Percentiles rank a stretch among this genome's conserved stretches.
Conservation (phyloP, 164 flowering plant genomes). For the Magnolia kwangsiensis region DNA sequence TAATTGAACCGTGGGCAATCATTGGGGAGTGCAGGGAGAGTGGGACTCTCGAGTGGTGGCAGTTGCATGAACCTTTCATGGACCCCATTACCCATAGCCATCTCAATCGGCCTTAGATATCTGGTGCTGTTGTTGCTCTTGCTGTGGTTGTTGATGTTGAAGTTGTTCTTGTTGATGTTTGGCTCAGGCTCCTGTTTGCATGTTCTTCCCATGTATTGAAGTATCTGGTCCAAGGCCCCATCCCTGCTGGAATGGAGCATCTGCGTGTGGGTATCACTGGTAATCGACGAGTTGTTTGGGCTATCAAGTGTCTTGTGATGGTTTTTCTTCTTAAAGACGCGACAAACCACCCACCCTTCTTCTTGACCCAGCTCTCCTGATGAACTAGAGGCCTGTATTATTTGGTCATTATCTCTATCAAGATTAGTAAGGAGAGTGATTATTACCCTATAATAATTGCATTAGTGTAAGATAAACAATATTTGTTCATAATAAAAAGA, state of each 20-base stretch:
- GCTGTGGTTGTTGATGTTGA: constrained; percentile 21
- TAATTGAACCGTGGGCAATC: neutral
- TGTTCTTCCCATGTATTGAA: constrained; percentile 33
- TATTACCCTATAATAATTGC: constrained; percentile 8
- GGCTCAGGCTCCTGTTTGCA: constrained; percentile 42
- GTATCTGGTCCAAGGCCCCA: constrained; percentile 66
- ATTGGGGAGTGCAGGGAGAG: constrained; percentile 13
- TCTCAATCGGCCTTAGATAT: constrained; percentile 5
- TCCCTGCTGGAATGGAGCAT: constrained; percentile 32
- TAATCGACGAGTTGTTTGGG: constrained; percentile 30
- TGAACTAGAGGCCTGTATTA: constrained; percentile 12
- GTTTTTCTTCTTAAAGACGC: constrained; percentile 78
- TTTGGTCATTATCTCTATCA: constrained; percentile 8
- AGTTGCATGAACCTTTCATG: constrained; percentile 47
- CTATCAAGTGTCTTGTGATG: constrained; percentile 55
- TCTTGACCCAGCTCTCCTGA: constrained; percentile 47
- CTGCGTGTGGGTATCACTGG: constrained; percentile 23
- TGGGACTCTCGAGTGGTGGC: constrained; percentile 58
- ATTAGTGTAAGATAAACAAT: neutral
- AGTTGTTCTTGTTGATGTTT: constrained; percentile 27
- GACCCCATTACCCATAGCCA: neutral
- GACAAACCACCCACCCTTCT: constrained; percentile 95
- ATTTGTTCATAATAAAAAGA: neutral
- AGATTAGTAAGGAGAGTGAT: neutral
- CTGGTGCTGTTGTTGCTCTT: neutral